Conservation (phyloP, 352 stramenopile genomes). For the Salisapilia sapeloensis region DNA sequence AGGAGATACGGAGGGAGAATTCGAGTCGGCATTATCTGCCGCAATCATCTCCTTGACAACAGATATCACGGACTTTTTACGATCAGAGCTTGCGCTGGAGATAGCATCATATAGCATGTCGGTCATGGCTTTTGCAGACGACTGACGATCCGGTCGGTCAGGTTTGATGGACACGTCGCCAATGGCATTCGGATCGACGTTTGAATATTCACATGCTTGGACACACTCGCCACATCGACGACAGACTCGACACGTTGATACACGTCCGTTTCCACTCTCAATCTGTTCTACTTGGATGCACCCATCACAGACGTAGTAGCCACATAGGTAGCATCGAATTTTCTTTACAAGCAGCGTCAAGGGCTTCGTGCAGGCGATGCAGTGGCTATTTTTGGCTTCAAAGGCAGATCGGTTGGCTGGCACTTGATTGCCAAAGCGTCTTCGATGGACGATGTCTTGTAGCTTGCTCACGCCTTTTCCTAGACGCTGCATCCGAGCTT, state of each 20-base stretch:
- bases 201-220: constrained; percentile 13
- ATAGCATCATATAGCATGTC: background rate
- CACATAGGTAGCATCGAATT: constrained; percentile 21
- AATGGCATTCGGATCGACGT: no score
- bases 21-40: background rate
- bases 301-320: constrained; percentile 21
- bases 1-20: no score
- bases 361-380: constrained; percentile 24
- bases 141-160: no score
- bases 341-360: constrained; percentile 16
- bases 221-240: constrained; percentile 16
- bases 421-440: constrained; percentile 15
- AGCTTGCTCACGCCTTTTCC: constrained; percentile 7
- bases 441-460: constrained; percentile 6
- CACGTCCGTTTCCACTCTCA: constrained; percentile 22
- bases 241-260: constrained; percentile 14
- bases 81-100: background rate
- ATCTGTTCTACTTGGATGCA: constrained; percentile 20
- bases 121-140: background rate
- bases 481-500: constrained; percentile 7
- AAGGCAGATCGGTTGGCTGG: constrained; percentile 10
- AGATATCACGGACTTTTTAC: background rate
- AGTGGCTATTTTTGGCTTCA: constrained; percentile 8
- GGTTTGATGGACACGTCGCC: no score
- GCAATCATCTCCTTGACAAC: background rate